phyloP scores from a whole-genome alignment of 2,329 filamentous ascomycete genomes.

The Trichoderma simmonsii region DNA sequence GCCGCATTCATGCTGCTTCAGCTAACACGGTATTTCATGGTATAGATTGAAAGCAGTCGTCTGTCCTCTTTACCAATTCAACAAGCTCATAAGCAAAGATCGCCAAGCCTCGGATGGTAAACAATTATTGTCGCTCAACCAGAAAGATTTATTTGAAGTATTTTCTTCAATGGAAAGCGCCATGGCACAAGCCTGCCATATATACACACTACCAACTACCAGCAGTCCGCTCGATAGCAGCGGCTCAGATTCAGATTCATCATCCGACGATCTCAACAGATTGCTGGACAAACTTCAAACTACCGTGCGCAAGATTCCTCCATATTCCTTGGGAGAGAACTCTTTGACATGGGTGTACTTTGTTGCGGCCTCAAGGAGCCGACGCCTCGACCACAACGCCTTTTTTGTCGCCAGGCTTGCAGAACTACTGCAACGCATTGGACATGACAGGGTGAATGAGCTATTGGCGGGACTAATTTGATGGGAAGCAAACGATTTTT shows the following conservation, averaged over 20 bases:
- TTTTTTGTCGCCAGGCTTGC: neutral
- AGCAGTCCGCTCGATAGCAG: neutral
- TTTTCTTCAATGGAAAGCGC: constrained; percentile 4
- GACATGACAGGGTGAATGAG: constrained; percentile 4
- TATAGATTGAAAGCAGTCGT: neutral
- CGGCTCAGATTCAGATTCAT: neutral
- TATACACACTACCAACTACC: neutral
- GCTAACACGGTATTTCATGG: neutral
- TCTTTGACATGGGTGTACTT: constrained; percentile 7
- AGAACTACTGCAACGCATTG: neutral
- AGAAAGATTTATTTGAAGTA: neutral
- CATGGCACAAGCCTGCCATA: neutral
- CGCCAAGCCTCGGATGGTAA: neutral
- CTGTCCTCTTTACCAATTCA: constrained; percentile 6
- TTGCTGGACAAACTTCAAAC: neutral
- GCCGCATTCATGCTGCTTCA: no score
- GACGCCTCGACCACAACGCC: neutral
- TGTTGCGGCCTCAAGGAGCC: neutral
- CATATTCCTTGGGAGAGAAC: neutral
- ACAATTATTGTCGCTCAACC: neutral
- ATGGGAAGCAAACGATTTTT: neutral
- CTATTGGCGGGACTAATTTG: neutral
- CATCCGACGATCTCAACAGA: neutral
- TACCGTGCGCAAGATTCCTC: neutral
- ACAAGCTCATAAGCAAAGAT: neutral